Evolutionary conservation across 139 green algal species (phyloP), one percentile per base, ranked within the genome.

Genomic region (Bryopsis sp.): DNA sequence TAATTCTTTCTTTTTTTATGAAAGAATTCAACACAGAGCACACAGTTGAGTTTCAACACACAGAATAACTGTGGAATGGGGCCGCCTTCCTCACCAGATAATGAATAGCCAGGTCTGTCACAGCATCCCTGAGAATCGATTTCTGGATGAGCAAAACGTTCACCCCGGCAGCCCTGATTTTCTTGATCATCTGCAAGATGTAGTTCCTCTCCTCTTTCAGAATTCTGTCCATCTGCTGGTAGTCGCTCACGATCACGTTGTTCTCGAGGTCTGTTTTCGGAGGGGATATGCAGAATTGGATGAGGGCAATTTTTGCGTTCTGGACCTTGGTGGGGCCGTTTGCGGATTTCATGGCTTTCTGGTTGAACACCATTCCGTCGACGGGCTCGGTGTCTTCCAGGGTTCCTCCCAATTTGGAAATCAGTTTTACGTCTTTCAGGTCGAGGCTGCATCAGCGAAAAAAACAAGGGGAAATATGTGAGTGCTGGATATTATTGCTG

Each of bases 131-230:
- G 75, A 99, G 81, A 73, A 99, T 99, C 71, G 78, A 90, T 81
- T 99, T 99, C 73, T 99, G 95, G 38, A 99, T 92, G 32, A 99
- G 87, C 76, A 99, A 76, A 65, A 99, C 95, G 73, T 99, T 99
- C 85, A 86, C 93, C 31, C 95, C 95, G 24, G 65, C 83, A 29
- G 91, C 90, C 59, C 87, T 87, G 81, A 98, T 95, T 81, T 97
- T 97, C 85, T 99, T 99, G 34, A 99, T 88, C 70, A 98, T 88
- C 47, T 78, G 67, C 63, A 99, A 83, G 72, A 98, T 99, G 88
- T 99, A 96, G 79, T 97, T 98, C 39, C 94, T 83, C 82, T 99
- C 95, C 83, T 99, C 95, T 76, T 90, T 90, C 70, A 94, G 82
- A 57, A 95, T 89, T 19, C 88, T 80, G 76, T 95, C 88, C 89